phyloP scores from a whole-genome alignment of 345 rosid genomes.

The Ricinus communis region DNA sequence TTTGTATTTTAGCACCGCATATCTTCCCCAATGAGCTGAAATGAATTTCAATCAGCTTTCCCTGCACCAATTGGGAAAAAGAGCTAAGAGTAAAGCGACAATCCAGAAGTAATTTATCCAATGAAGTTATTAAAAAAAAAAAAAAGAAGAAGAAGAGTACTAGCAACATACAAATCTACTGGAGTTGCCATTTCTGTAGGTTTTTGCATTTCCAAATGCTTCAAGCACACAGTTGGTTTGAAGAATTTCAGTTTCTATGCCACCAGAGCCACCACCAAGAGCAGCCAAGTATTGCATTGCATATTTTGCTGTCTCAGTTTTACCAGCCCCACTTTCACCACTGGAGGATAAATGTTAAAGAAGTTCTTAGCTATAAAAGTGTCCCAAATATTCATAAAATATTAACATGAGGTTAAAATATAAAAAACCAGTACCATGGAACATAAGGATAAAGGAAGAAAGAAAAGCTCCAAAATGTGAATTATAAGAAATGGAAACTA shows the following conservation, averaged over 20 bases:
- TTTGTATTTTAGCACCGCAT: slow-evolving; percentile 79
- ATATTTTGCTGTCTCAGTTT: slow-evolving; percentile 94
- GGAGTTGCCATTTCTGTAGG: slow-evolving; percentile 84
- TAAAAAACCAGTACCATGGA: slow-evolving; percentile 12
- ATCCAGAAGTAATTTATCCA: not conserved
- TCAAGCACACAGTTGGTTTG: slow-evolving; percentile 75
- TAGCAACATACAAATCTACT: slow-evolving; percentile 81
- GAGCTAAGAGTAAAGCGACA: not conserved
- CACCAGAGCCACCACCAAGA: slow-evolving; percentile 74
- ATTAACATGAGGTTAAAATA: no score
- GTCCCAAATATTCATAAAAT: not conserved
- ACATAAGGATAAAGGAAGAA: not conserved
- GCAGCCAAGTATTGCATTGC: slow-evolving; percentile 90
- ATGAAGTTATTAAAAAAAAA: slow-evolving; percentile 8
- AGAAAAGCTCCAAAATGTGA: not conserved
- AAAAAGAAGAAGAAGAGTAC: not conserved
- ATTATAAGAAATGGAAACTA: slow-evolving; percentile 21
- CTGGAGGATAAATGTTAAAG: slow-evolving; percentile 41
- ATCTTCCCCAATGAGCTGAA: slow-evolving; percentile 77
- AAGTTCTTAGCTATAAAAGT: not conserved
- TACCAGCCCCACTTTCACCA: slow-evolving; percentile 99
- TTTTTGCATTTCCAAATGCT: slow-evolving; percentile 97
- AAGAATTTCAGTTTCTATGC: slow-evolving; percentile 67
- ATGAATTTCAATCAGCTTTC: slow-evolving; percentile 84
- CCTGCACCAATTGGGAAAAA: slow-evolving; percentile 50